Evolutionary conservation across 129 eudicot genomes (phyloP), one percentile per base, ranked within the genome.

Genomic region (Ambrosia trifida): DNA sequence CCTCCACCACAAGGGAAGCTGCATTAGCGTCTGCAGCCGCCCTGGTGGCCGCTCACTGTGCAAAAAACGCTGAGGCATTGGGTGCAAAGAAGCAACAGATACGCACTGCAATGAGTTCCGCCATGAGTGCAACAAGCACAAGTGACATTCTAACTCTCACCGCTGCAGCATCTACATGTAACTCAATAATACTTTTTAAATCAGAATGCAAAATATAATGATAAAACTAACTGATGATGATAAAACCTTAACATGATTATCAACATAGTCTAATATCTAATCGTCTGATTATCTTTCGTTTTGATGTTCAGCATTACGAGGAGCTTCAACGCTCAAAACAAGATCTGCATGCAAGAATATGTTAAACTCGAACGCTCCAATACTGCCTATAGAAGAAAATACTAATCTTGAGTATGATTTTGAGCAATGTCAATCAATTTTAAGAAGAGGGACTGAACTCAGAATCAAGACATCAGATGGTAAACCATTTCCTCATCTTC

Each of bases 121-220:
- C 98, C 57, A 80, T 87, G 76, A 82, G 70, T 31, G 90, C 87
- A 44, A 89, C 98, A 13, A 89, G 74, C 56, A 80, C 89, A 4
- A 73, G 78, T 68, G 96, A 94, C 56, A 85, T 94, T 11, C 66
- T 89, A 20, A 94, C 96, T 43, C 93, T 94, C 50, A 82, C 98
- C 36, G 96, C 96, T 43, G 92, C 98, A 46, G 98, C 96, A 68
- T 78, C 96, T n/a, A 89, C 98, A 61, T 94, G 98, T 94, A 85
- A 76, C 19, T 40, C 59, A 18, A 24, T 24, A 24, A 24, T 24
- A 24, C 1, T 24, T 24, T 24, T 24, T 0, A 24, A 1, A 24
- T 24, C 28, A 24, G 1, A 24, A 24, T 24, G 28, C 0, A 24
- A 24, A 24, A 1, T 0, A 0, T 24, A 0, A 24, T 24, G 28